Base-by-base conservation (phyloP, 495 filamentous ascomycete species). In the Tuber umbilicatum region DNA sequence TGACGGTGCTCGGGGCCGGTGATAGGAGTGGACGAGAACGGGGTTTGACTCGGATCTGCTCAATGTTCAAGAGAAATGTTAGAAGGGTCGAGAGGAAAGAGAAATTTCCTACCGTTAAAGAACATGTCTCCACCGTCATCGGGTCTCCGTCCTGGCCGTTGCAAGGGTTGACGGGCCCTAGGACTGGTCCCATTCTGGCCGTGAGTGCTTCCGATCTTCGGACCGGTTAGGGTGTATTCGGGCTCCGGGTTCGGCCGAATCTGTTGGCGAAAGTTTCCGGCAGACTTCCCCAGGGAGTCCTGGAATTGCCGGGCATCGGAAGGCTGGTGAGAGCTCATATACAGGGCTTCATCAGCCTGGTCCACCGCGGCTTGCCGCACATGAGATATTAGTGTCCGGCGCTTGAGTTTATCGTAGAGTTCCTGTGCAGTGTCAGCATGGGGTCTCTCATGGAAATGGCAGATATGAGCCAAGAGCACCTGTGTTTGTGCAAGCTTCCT, bases 351-450 rank as follows among this genome's bases (percentile, higher is more conserved):
- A 2, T 77, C 47, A 7, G 80, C 47, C 50, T 80, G 80, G 45
- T 81, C 78, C 5, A 69, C 74, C 4, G 79, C 79, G 31, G 71
- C 79, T n/a, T 73, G 42, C 31, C 68, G 78, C 21, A 80, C 79
- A 60, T 81, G 79, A 6, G 79, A 78, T 43, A 81, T 80, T n/a
- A 81, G 68, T 7, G 75, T 81, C 10, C 75, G 79, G 16, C 89
- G 87, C 83, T 97, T 97, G 68, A 97, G 85, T 43, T 90, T 87
- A 76, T 93, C 91, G 76, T 97, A 97, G 9, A 97, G 87, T 76
- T 94, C 92, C 77, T 82, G n/a, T 42, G 39, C n/a, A 39, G 27
- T 45, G 43, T 45, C 31, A 60, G 17, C 35, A 19, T 14, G 6
- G 17, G 39, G 64, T 47, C 42, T 14, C 40, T 23, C 14, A 21